Evolutionary conservation across 2,329 filamentous ascomycete species (phyloP), one percentile per base, ranked within the genome.

Genomic region (Sporothrix brunneoviolacea): DNA sequence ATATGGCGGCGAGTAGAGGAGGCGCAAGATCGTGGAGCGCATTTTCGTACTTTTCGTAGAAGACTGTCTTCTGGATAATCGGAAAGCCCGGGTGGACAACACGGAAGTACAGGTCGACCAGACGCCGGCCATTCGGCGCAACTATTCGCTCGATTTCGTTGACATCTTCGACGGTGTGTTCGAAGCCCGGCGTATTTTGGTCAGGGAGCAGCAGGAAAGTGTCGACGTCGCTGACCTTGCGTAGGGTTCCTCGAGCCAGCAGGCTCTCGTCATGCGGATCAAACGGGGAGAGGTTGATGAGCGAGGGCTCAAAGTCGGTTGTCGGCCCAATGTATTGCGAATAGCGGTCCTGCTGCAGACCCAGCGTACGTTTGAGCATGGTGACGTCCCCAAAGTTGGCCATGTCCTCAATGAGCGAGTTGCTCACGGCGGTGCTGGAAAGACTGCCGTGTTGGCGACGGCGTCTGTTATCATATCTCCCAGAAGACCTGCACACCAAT

Each of bases 321-420:
- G 86, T 91, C 52, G 85, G 80, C 22, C 88, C 88, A 59, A 93
- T 88, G 62, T 91, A 88, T 67, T 88, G 85, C 68, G 86, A 89
- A 65, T 86, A 89, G 54, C 86, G 82, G 65, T 88, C 84, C 61
- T 80, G 73, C 64, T 91, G 87, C 58, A 93, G 75, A 53, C 88
- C 88, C 52, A 93, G 72, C 15, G 83, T 85, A 62, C 81, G 76
- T 65, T 83, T 83, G 52, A 86, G 72, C 60, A 84, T 70, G 52
- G 79, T 82, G 48, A 80, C 79, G 35, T 80, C 81, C 54, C 81
- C 81, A 60, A 84, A 79, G 64, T 84, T 84, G 64, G 82, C 81
- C 79, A 85, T 83, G 57, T 85, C 82, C 70, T 85, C 81, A 55
- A 84, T 72, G 54, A 84, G 72, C 43, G 81, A 83, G 62, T 70